Evolutionary conservation across 768 basidiomycete species (phyloP).

Genomic region (Mrakia blollopis): DNA sequence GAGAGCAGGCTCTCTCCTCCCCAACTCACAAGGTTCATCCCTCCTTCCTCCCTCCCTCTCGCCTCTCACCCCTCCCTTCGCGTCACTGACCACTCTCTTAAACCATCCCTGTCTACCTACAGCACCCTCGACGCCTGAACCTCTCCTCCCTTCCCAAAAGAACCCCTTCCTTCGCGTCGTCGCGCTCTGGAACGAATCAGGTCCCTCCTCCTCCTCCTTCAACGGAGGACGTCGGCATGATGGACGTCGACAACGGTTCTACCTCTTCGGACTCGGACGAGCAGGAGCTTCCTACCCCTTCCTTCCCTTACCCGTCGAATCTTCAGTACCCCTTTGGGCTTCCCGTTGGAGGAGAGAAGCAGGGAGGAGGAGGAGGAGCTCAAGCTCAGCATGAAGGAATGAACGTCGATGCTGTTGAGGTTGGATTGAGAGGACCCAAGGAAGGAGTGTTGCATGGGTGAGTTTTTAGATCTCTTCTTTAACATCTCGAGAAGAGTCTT

Average conservation of each 20-base stretch:
- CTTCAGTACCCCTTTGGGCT: background rate
- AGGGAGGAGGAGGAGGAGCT: background rate
- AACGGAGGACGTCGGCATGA: background rate
- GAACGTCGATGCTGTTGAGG: background rate
- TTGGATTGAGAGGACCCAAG: background rate
- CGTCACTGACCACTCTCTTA: background rate
- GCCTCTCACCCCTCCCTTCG: background rate
- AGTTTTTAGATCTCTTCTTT: background rate
- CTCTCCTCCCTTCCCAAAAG: background rate
- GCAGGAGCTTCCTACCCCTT: slow-evolving; percentile 2
- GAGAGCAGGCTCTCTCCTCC: slow-evolving; percentile 6
- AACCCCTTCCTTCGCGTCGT: background rate
- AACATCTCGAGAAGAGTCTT: no score
- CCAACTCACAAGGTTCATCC: background rate
- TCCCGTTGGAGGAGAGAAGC: background rate
- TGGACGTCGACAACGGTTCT: background rate
- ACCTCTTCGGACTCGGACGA: slow-evolving; percentile 15
- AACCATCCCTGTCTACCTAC: background rate
- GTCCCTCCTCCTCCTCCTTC: background rate
- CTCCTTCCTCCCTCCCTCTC: background rate
- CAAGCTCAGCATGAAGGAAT: background rate
- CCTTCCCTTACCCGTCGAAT: background rate
- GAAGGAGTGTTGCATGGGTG: slow-evolving; percentile 8
- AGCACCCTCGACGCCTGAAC: slow-evolving; percentile 5
- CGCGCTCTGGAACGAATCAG: background rate